These are phyloP conservation scores for Phytophthora agathidicida DNA, from an alignment of 352 stramenopile genomes.

Conservation along the genomic window DNA sequence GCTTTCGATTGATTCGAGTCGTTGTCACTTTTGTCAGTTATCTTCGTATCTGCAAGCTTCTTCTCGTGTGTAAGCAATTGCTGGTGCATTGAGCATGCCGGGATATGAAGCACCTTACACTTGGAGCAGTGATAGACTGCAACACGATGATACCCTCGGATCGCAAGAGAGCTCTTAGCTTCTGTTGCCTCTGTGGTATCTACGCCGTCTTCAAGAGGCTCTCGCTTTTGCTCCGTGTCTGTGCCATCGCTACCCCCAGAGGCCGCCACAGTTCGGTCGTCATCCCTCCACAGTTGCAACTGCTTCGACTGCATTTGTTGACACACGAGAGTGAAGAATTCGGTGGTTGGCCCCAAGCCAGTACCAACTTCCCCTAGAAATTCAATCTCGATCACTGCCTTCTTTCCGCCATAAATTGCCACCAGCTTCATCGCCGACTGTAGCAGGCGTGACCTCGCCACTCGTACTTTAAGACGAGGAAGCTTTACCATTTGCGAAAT, in stretches of 20 bases:
- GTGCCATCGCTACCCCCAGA: slow-evolving; percentile 1
- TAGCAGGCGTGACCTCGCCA: slow-evolving; percentile 61
- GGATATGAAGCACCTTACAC: slow-evolving; percentile 59
- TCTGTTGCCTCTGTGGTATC: neutral
- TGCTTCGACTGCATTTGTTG: slow-evolving; percentile 69
- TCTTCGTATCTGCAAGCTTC: slow-evolving; percentile 16
- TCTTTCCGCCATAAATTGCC: slow-evolving; percentile 75
- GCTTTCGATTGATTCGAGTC: neutral
- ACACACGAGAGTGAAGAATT: slow-evolving; percentile 81
- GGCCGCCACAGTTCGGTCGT: slow-evolving; percentile 23
- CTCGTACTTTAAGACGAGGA: slow-evolving; percentile 75
- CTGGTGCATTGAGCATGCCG: slow-evolving; percentile 51
- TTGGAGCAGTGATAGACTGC: slow-evolving; percentile 62
- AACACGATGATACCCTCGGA: slow-evolving; percentile 77
- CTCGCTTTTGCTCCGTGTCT: slow-evolving; percentile 22
- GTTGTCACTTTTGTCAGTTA: neutral
- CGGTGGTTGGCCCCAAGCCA: slow-evolving; percentile 72
- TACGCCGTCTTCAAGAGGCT: slow-evolving; percentile 13
- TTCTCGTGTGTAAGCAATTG: slow-evolving; percentile 66
- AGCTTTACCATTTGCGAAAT: slow-evolving; percentile 77
- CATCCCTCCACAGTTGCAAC: slow-evolving; percentile 66
- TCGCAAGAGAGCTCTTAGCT: slow-evolving; percentile 34
- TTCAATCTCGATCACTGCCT: slow-evolving; percentile 81
- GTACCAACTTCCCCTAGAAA: slow-evolving; percentile 83
- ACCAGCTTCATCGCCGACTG: slow-evolving; percentile 79